These are phyloP conservation scores for Epichloe festucae DNA, from an alignment of 2,329 filamentous ascomycete species.

Conservation along the genomic window DNA sequence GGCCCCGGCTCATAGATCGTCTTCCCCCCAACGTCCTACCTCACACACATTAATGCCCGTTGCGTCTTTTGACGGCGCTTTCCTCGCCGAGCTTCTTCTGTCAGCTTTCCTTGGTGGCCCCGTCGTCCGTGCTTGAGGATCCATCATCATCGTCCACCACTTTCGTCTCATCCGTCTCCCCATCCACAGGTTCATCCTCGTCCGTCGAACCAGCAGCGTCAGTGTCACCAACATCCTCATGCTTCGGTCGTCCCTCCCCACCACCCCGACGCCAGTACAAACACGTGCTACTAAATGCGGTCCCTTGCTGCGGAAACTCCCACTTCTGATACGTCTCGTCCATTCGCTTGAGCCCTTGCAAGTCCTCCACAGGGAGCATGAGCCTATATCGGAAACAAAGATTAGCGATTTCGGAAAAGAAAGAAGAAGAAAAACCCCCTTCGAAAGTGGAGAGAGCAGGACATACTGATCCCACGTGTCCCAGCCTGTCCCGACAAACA, in stretches of 20 bases:
- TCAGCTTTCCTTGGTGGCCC: background rate
- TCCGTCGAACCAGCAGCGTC: background rate
- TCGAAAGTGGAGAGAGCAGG: background rate
- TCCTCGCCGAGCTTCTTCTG: background rate
- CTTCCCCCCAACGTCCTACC: no score
- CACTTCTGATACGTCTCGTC: slow-evolving; percentile 7
- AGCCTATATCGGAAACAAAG: background rate
- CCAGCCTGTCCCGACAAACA: slow-evolving; percentile 46
- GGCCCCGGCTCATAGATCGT: no score
- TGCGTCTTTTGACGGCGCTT: background rate
- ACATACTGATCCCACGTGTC: slow-evolving; percentile 38
- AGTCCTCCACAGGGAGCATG: background rate
- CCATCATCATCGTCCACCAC: background rate
- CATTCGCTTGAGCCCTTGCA: slow-evolving; percentile 8
- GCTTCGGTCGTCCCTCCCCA: background rate
- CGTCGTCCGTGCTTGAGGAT: background rate
- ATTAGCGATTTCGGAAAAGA: background rate
- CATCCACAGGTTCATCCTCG: background rate
- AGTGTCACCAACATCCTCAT: background rate
- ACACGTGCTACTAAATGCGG: slow-evolving; percentile 11
- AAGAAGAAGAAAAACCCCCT: background rate
- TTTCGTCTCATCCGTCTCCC: background rate
- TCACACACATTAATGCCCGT: no score
- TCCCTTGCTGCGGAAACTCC: slow-evolving; percentile 10
- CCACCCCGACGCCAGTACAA: slow-evolving; percentile 10